Conservation (phyloP, 2,329 filamentous ascomycete species). For the Colletotrichum camelliae region DNA sequence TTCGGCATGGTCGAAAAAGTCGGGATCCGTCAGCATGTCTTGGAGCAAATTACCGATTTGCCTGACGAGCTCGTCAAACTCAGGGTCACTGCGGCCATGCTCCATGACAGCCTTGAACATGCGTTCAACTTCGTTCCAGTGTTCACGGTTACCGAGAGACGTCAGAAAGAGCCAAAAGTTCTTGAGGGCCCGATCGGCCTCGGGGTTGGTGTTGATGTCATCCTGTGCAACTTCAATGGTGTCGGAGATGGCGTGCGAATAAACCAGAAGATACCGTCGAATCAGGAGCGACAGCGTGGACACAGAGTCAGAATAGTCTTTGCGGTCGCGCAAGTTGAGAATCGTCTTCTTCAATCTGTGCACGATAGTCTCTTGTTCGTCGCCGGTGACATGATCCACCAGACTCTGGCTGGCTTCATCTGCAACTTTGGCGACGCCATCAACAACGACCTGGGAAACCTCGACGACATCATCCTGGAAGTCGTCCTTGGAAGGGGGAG, state of each 20-base stretch:
- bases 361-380: slow-evolving; percentile 75
- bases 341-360: slow-evolving; percentile 80
- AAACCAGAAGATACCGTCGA: slow-evolving; percentile 77
- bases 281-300: slow-evolving; percentile 78
- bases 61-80: slow-evolving; percentile 79
- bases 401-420: slow-evolving; percentile 71
- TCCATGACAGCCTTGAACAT: slow-evolving; percentile 74
- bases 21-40: slow-evolving; percentile 82
- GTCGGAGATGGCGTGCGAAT: slow-evolving; percentile 75
- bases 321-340: slow-evolving; percentile 73
- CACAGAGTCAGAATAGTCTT: slow-evolving; percentile 86
- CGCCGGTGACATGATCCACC: slow-evolving; percentile 74
- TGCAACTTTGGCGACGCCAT: slow-evolving; percentile 58
- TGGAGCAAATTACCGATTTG: slow-evolving; percentile 78
- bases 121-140: slow-evolving; percentile 78
- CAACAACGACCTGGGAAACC: slow-evolving; percentile 57
- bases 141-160: slow-evolving; percentile 75
- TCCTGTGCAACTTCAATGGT: slow-evolving; percentile 70
- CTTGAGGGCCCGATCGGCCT: slow-evolving; percentile 75
- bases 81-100: slow-evolving; percentile 77
- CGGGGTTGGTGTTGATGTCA: slow-evolving; percentile 75
- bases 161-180: slow-evolving; percentile 84
- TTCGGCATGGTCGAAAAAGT: slow-evolving; percentile 80
- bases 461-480: slow-evolving; percentile 62
- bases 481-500: slow-evolving; percentile 64